These are phyloP conservation scores for Gossypium aridum DNA, from an alignment of 441 rosid species.

Conservation along the genomic window DNA sequence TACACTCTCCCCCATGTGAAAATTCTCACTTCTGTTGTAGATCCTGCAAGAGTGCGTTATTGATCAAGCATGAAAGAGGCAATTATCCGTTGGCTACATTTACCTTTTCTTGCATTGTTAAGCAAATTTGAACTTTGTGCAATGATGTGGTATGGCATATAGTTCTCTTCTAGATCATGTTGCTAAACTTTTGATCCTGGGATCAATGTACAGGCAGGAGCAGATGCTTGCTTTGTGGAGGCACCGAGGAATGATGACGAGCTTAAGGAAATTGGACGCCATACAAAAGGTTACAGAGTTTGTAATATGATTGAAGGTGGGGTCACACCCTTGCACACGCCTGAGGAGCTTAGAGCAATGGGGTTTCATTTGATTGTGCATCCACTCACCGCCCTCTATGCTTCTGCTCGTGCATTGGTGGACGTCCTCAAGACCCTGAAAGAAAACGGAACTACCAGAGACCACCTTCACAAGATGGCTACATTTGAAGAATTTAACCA, in stretches of 20 bases:
- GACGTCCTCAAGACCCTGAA: constrained; percentile 23
- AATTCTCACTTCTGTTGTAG: background rate
- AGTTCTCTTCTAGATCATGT: background rate
- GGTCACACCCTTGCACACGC: constrained; percentile 37
- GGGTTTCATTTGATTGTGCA: constrained; percentile 44
- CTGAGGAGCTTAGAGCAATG: constrained; percentile 48
- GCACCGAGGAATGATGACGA: constrained; percentile 44
- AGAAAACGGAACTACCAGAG: constrained; percentile 21
- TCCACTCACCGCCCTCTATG: constrained; percentile 26
- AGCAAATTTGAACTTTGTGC: background rate
- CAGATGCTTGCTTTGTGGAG: constrained; percentile 50
- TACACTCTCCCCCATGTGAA: background rate
- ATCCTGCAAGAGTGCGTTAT: background rate
- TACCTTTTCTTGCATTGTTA: background rate
- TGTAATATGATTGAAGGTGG: constrained; percentile 60
- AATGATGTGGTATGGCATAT: background rate
- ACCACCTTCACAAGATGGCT: constrained; percentile 20
- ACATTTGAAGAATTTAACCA: constrained; percentile 24
- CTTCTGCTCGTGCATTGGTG: constrained; percentile 20
- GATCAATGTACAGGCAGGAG: constrained; percentile 33
- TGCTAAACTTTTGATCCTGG: background rate
- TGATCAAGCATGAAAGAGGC: background rate
- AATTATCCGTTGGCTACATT: background rate
- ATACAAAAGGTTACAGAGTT: constrained; percentile 36
- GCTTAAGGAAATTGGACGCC: constrained; percentile 35